Base-by-base conservation (phyloP, 257 asterid genomes). In the Apocynum venetum region DNA sequence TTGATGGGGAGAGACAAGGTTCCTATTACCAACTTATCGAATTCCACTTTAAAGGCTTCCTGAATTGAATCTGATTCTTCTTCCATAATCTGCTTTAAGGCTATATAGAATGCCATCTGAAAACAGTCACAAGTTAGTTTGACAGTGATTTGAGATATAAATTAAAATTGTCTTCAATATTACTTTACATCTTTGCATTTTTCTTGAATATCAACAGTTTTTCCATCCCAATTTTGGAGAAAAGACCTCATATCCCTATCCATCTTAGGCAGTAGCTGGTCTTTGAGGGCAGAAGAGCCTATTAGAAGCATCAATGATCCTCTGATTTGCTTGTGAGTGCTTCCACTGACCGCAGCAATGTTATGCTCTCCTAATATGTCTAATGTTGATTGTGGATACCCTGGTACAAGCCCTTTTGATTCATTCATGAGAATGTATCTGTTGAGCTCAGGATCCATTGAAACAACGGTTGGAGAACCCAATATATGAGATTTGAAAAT, bases 401-500 rank as follows among this genome's bases (percentile, higher is more conserved):
- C 97, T 60, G 97, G 97, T 38, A 92, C 89, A 52, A 94, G 89
- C 73, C 98, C 98, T 81, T 90, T 91, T 66, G 96, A 90, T 79
- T 92, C 98, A 73, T 87, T 92, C 83, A 83, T 77, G 15, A 94
- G 81, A 63, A 94, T 91, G 70, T 92, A 92, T 82, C 90, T 85
- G 83, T 94, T 94, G 61, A 94, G 77, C 78, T 89, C 96, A 70
- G 96, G 89, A 87, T 94, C 98, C 98, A 91, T 90, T 9, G 97
- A 92, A 51, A 94, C 88, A 68, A 94, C 82, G 38, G 98, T 94
- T 17, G 97, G 98, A 78, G 91, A 87, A 0, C 98, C 98, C 71
- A 94, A 83, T 78, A 94, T 76, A 77, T 92, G 97, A 56, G 98
- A 84, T 68, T 86, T 94, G 89, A 94, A 94, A 68, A 94, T 87